Evolutionary conservation across 495 filamentous ascomycete genomes (phyloP), one percentile per base, ranked within the genome.

Genomic region (Penicilliopsis zonata): DNA sequence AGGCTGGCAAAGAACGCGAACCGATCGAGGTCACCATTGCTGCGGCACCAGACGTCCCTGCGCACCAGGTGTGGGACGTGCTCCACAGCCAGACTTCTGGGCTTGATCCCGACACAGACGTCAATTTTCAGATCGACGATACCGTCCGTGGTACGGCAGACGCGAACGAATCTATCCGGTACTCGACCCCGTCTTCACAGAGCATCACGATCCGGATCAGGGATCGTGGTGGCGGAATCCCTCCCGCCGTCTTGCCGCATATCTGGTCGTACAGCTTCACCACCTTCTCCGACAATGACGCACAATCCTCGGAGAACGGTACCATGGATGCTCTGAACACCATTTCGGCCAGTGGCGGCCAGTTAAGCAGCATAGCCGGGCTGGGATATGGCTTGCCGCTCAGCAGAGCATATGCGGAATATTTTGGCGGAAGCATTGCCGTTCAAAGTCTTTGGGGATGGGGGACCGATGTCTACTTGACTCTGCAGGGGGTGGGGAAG

Each of bases 261-360:
- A 86, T 98, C 23, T 98, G 87, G 87, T 84, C 82, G 18, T 98
- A 95, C 52, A 82, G 76, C 34, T 98, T 94, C 53, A 94, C 87
- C 6, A 98, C 90, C 0, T 96, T 95, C 51, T 79, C 70, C 14
- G 80, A 92, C 13, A 64, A 70, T 7, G 66, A 74, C 15, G 35
- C 53, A 18, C 36, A 43, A 5, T 44, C 36, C 20, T 38, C 50
- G 0, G 56, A 60, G 5, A 67, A 62, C 34, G 58, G 65, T 3
- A 63, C 60, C 21, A 63, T 72, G 35, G 79, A 85, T 43, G 82
- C 74, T 0, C 56, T 87, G 37, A 80, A 76, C 40, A 68, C 76
- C 0, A 78, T 92, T n/a, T 75, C 78, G 10, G 70, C 67, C 0
- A 69, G 67, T 12, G 73, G 79, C 27, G 73, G 70, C 2, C 76